A percentile compares a stretch with the other conserved stretches of the same genome.
phyloP scores from a whole-genome alignment of 1,284 basidiomycete species.

The Ustilago loliicola region DNA sequence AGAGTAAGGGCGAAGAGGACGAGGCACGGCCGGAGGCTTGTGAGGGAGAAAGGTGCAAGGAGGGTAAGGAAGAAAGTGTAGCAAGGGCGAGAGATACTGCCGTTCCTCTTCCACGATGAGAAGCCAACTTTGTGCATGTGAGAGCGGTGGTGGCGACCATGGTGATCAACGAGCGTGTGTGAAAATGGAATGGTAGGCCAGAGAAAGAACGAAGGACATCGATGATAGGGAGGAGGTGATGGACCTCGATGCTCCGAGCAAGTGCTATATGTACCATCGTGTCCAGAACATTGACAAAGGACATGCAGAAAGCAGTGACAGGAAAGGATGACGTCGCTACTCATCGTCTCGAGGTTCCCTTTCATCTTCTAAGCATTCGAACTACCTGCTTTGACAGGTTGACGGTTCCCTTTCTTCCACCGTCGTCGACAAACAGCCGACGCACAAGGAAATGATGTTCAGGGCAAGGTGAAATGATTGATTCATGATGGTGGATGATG shows the following conservation, averaged over 20 bases:
- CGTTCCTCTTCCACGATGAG: not conserved
- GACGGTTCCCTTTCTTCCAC: not conserved
- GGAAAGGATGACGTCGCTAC: not conserved
- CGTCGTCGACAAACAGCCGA: not conserved
- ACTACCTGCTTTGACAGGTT: not conserved
- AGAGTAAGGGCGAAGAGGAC: not conserved
- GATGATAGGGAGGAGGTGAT: too few species aligned
- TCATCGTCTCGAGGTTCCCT: not conserved
- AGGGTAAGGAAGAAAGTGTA: not conserved
- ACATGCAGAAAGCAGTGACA: not conserved
- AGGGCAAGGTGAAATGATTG: not conserved
- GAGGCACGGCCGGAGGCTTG: too few species aligned
- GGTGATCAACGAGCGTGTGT: not conserved
- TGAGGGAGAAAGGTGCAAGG: not conserved
- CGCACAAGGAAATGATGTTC: too few species aligned
- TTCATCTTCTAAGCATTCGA: not conserved
- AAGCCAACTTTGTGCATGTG: not conserved
- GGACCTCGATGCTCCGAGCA: too few species aligned
- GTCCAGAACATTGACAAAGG: not conserved
- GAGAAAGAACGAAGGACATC: too few species aligned
- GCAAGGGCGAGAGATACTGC: not conserved
- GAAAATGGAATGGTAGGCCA: not conserved
- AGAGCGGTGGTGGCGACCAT: not conserved
- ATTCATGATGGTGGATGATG: not conserved
- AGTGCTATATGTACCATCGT: not conserved